These are phyloP conservation scores for Emericellopsis atlantica DNA, from an alignment of 2,329 filamentous ascomycete genomes.

Conservation along the genomic window DNA sequence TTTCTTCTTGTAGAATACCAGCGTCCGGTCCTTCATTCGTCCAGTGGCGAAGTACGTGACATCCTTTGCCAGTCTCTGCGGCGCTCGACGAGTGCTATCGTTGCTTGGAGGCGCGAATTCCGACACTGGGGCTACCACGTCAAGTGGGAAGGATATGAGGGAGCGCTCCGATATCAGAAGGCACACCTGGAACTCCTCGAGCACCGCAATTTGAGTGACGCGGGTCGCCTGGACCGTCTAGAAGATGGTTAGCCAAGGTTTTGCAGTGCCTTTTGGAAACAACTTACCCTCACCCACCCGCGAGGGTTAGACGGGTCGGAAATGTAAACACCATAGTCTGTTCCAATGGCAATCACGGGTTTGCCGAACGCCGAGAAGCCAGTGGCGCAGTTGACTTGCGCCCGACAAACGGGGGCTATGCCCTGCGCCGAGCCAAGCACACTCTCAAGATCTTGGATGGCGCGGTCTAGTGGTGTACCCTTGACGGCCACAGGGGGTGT, in stretches of 20 bases:
- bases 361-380: conserved; percentile 77
- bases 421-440: conserved; percentile 58
- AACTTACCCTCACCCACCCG: conserved; percentile 74
- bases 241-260: not conserved
- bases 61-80: conserved; percentile 83
- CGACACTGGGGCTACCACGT: conserved; percentile 59
- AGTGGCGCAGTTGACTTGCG: conserved; percentile 84
- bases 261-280: not conserved
- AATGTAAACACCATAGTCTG: conserved; percentile 86
- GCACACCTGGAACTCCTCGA: conserved; percentile 92
- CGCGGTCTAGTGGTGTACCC: conserved; percentile 82
- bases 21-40: conserved; percentile 88
- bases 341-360: conserved; percentile 85
- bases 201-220: conserved; percentile 85
- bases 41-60: conserved; percentile 95
- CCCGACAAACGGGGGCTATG: conserved; percentile 68
- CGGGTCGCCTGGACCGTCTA: conserved; percentile 64
- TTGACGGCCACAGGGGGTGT: conserved; percentile 62
- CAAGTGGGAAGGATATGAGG: conserved; percentile 85
- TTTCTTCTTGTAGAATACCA: conserved; percentile 95
- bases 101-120: conserved; percentile 48
- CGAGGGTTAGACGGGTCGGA: conserved; percentile 81
- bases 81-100: conserved; percentile 72
- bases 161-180: conserved; percentile 84
- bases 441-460: conserved; percentile 78